Evolutionary conservation across 2,329 filamentous ascomycete genomes (phyloP), one percentile per base, ranked within the genome.

Genomic region (Fusarium tupiense): DNA sequence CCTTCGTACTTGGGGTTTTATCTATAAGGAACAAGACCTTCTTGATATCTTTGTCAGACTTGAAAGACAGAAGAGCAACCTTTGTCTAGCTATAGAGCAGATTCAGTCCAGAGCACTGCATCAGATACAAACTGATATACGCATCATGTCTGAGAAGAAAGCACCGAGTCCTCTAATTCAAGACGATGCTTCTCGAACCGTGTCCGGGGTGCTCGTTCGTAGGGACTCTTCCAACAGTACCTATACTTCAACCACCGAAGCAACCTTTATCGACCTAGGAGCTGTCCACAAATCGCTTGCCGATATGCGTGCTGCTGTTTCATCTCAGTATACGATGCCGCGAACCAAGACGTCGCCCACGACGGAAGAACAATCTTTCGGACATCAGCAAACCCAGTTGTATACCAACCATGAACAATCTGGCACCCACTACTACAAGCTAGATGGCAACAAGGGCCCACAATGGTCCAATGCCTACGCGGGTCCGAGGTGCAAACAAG

Each of bases 51-150:
- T 77, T 46, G 46, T 43, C 0, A 62, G 19, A 4, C 64, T 78
- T 2, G 75, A 78, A 14, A 33, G 70, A 5, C 73, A 74, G 17
- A 78, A 78, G 13, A 60, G 69, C 8, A 75, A 50, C 2, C 68
- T 78, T 0, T 75, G 61, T 2, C n/a, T 78, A 0, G 33, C 62
- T 0, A 77, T 78, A 0, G 62, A 74, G 0, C 66, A 72, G 6
- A 74, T 76, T 1, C 74, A 86, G 14, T 84, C 80, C 8, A 88
- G 84, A 85, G 82, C 87, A 0, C 72, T 76, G 0, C 68, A 86
- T 43, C 71, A 65, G 0, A 76, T 76, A 1, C 71, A 72, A 6
- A 26, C 10, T 0, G 67, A 76, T 0, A 67, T 76, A 0, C 35
- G 46, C 0, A 6, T 10, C 38, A 76, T 76, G 64, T 12, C 68